phyloP scores from a whole-genome alignment of 2,329 filamentous ascomycete genomes.

The Aspergillus neotritici region DNA sequence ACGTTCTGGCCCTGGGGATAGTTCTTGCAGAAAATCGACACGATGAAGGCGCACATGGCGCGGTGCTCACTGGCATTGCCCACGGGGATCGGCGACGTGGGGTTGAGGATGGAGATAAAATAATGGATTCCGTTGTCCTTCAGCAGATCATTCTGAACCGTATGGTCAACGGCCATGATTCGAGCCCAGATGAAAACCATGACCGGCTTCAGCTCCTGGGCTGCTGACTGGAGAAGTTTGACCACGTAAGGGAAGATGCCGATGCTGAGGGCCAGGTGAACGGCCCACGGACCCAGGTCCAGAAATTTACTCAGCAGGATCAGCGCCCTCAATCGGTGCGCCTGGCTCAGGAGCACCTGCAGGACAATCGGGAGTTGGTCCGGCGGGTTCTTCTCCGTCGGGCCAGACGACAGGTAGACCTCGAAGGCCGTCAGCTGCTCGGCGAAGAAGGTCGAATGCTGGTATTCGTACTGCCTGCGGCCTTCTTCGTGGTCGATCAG shows the following conservation, averaged over 20 bases:
- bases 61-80: conserved; percentile 89
- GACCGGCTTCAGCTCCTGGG: conserved; percentile 88
- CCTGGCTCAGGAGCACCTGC: conserved; percentile 91
- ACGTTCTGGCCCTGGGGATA: conserved; percentile 89
- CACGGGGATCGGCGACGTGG: conserved; percentile 74
- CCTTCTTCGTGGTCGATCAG: conserved; percentile 71
- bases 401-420: conserved; percentile 81
- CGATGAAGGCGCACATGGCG: conserved; percentile 97
- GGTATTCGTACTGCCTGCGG: conserved; percentile 76
- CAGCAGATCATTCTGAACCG: conserved; percentile 85
- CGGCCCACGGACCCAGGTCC: conserved; percentile 94
- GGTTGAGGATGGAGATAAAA: conserved; percentile 88
- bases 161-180: conserved; percentile 88
- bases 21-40: conserved; percentile 93
- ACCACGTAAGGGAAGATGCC: conserved; percentile 99
- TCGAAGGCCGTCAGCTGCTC: conserved; percentile 97
- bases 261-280: conserved; percentile 95
- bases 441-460: conserved; percentile 92
- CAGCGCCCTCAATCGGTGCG: conserved; percentile 82
- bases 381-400: conserved; percentile 76
- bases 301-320: conserved; percentile 90
- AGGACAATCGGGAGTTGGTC: conserved; percentile 95
- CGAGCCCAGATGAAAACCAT: conserved; percentile 99
- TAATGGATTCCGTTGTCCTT: conserved; percentile 98
- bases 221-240: conserved; percentile 91